phyloP scores from a whole-genome alignment of 805 yeast genomes.

The Metschnikowia sp. region DNA sequence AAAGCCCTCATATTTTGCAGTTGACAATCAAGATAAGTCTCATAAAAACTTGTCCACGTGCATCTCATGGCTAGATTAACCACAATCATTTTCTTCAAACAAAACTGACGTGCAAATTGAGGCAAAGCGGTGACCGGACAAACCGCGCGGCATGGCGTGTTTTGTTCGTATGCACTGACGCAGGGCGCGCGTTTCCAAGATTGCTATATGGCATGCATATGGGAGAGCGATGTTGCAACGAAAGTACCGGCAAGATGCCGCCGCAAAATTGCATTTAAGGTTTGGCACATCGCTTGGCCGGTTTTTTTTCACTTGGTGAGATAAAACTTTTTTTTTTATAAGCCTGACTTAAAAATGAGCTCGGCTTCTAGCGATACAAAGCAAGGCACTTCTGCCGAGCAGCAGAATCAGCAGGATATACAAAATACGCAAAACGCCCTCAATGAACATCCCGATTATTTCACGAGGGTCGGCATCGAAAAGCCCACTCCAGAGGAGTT shows the following conservation, averaged over 20 bases:
- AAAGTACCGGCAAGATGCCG: no score
- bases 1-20: no score
- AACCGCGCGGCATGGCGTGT: no score
- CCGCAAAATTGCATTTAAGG: not conserved
- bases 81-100: no score
- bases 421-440: not conserved
- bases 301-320: not conserved
- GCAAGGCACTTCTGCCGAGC: conserved; percentile 2
- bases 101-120: no score
- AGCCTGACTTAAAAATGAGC: not conserved
- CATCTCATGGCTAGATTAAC: no score
- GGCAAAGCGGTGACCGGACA: no score
- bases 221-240: no score
- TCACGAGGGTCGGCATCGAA: conserved; percentile 5
- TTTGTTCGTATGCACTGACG: not conserved
- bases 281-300: not conserved
- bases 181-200: not conserved
- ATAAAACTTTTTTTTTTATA: not conserved
- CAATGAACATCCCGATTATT: conserved; percentile 4
- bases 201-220: not conserved
- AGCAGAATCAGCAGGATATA: not conserved
- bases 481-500: conserved; percentile 3
- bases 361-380: conserved; percentile 2
- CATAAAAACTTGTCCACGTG: no score
- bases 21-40: no score